Percentiles rank a stretch among this genome's conserved stretches.
phyloP scores from a whole-genome alignment of 768 basidiomycete species.

The Termitomyces sp. region DNA sequence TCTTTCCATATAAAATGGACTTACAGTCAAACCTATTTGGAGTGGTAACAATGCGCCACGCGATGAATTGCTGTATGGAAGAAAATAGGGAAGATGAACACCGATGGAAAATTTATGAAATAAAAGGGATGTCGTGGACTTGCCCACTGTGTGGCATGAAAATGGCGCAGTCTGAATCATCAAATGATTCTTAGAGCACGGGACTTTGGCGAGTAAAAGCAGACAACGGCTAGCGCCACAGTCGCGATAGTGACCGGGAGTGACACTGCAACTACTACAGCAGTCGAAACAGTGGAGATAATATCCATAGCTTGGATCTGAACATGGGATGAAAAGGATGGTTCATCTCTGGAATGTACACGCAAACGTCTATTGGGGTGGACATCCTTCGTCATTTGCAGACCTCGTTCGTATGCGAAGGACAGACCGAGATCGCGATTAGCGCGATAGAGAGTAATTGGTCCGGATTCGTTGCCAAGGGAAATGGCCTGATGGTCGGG shows the following conservation, averaged over 20 bases:
- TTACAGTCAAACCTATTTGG: neutral
- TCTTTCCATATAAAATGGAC: neutral
- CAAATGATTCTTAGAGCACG: constrained; percentile 4
- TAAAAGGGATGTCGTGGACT: neutral
- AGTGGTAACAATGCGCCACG: neutral
- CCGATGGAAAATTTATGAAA: neutral
- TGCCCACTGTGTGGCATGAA: neutral
- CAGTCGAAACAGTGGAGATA: constrained; percentile 18
- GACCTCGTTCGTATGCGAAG: constrained; percentile 21
- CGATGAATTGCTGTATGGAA: neutral
- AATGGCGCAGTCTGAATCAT: neutral
- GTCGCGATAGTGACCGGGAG: constrained; percentile 32
- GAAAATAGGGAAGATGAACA: neutral
- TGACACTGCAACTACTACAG: constrained; percentile 24
- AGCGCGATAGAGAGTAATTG: constrained; percentile 16
- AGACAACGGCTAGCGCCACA: constrained; percentile 32
- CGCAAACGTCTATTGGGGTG: constrained; percentile 1
- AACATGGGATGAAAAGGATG: constrained; percentile 1
- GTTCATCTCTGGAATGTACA: neutral
- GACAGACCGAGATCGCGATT: constrained; percentile 28
- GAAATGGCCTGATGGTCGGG: constrained; percentile 2
- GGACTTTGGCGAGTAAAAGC: constrained; percentile 12
- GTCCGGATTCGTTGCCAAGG: neutral
- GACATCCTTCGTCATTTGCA: constrained; percentile 8
- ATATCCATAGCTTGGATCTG: constrained; percentile 7